These are phyloP conservation scores for Globisporangium alternatum DNA, from an alignment of 352 stramenopile genomes.

Conservation along the genomic window DNA sequence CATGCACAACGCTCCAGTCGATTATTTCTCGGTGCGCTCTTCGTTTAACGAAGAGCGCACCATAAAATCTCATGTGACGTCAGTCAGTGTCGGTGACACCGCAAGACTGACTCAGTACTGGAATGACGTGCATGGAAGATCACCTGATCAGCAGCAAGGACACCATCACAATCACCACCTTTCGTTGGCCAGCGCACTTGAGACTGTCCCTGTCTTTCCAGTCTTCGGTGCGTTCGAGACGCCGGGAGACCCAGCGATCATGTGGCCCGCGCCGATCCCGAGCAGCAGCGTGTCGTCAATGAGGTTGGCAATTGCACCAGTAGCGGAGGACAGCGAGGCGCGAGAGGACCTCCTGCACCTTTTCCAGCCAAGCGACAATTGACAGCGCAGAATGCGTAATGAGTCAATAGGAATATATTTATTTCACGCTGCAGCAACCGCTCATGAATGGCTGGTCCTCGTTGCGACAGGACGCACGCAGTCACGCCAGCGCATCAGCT, in stretches of 20 bases:
- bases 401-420: slow-evolving; percentile 5
- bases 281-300: not conserved
- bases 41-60: not conserved
- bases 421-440: not conserved
- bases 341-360: not conserved
- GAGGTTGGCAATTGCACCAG: not conserved
- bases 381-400: not conserved
- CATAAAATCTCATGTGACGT: not conserved
- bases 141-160: not conserved
- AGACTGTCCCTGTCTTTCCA: not conserved
- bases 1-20: not conserved
- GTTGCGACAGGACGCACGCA: not conserved
- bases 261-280: not conserved
- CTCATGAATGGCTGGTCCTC: not conserved
- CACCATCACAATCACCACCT: not conserved
- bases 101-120: not conserved
- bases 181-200: not conserved
- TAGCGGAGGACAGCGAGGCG: not conserved
- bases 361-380: not conserved
- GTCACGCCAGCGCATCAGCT: slow-evolving; percentile 6
- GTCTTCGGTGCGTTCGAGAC: not conserved
- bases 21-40: not conserved
- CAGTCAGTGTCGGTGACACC: not conserved
- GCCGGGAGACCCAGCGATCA: not conserved
- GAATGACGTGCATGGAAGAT: not conserved